Conservation (phyloP, 2,329 filamentous ascomycete genomes). For the Penicillium griseofulvum region DNA sequence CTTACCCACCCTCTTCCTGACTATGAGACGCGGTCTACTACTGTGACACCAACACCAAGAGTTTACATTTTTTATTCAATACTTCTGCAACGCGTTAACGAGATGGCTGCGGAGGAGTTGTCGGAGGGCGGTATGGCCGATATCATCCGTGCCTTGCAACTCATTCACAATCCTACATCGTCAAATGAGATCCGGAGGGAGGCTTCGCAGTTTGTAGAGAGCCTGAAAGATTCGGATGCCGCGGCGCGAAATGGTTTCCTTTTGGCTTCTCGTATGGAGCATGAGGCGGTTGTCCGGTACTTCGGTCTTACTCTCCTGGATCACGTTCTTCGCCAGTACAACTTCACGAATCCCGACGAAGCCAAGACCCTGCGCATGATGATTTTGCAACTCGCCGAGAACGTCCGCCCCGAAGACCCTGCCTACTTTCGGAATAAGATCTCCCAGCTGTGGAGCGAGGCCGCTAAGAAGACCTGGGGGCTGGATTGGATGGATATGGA, state of each 20-base stretch:
- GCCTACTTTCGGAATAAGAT: slow-evolving; percentile 88
- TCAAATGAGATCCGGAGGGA: slow-evolving; percentile 77
- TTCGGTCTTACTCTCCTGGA: slow-evolving; percentile 92
- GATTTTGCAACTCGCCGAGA: slow-evolving; percentile 74
- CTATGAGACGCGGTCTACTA: background rate
- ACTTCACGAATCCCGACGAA: slow-evolving; percentile 67
- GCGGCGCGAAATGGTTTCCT: slow-evolving; percentile 82
- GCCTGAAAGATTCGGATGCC: slow-evolving; percentile 73
- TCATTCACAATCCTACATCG: slow-evolving; percentile 80
- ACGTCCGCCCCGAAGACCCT: slow-evolving; percentile 69
- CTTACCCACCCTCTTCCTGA: background rate
- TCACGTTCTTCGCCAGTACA: slow-evolving; percentile 81
- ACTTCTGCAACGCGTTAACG: slow-evolving; percentile 6
- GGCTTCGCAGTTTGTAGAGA: slow-evolving; percentile 81
- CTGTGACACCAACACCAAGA: background rate
- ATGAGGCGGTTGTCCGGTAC: slow-evolving; percentile 81
- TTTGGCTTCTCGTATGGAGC: slow-evolving; percentile 71
- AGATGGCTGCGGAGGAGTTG: slow-evolving; percentile 37
- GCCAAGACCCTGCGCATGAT: slow-evolving; percentile 68
- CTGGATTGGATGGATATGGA: slow-evolving; percentile 96
- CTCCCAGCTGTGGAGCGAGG: slow-evolving; percentile 88
- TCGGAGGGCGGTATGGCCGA: slow-evolving; percentile 41
- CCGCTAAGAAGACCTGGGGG: slow-evolving; percentile 92
- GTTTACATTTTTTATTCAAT: background rate
- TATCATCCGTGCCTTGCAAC: slow-evolving; percentile 80